Base-by-base conservation (phyloP, 2,329 filamentous ascomycete genomes). In the Rutstroemia sp. region DNA sequence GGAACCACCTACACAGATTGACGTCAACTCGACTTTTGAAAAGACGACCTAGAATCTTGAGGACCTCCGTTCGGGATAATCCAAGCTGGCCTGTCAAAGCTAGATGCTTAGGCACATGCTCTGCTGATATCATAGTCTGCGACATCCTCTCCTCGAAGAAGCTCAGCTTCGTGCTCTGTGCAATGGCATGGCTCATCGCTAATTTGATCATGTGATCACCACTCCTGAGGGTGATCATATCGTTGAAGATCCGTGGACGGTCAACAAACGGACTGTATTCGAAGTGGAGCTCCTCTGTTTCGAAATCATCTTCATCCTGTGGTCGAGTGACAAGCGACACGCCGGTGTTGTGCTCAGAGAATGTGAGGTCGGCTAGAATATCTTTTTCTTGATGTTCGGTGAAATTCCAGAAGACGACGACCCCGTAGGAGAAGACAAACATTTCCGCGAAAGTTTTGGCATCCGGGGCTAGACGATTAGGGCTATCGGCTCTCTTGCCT, bases 391-490 rank as follows among this genome's bases (percentile, higher is more conserved):
- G 94, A 62, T 87, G 82, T 71, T 96, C 92, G 10, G 89, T 92
- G 65, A 99, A 96, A 71, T 99, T 99, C 94, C 94, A 99, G 70
- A 99, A 96, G 5, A 99, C 94, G 0, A 94, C 92, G 0, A 99
- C 92, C 19, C 94, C 94, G 68, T 99, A 99, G 16, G 89, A 92
- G 71, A 95, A 97, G 65, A 99, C 87, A 69, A 96, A 97, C 83
- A 97, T 89, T 73, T 99, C 94, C 44, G 89, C 92, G 68, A 95
- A 90, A 56, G 85, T 80, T 67, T 92, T 85, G 38, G 86, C 82
- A 67, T 90, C 83, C 5, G 87, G 81, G 0, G 81, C 81, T 23
- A 89, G 78, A 27, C 82, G 79, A 69, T 81, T 78, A 23, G 81
- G 73, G 67, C 78, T 76, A 57, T 76, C 65, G 45, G 75, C 75